A percentile compares a stretch with the other conserved stretches of the same genome.
Conservation (phyloP, 2,329 filamentous ascomycete species). For the Botrytis cinerea region DNA sequence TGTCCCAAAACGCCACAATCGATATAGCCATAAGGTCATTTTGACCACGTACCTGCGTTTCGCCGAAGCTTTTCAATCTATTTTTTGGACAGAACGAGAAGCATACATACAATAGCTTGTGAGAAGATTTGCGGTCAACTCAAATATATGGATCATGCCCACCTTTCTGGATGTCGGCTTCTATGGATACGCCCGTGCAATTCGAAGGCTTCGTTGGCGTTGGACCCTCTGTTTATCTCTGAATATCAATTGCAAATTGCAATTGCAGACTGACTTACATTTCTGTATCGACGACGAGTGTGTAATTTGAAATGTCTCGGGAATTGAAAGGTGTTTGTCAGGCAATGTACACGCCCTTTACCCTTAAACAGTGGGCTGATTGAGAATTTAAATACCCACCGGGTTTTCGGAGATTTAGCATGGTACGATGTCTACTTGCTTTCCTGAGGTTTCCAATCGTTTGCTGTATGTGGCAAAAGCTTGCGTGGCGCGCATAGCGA, state of each 20-base stretch:
- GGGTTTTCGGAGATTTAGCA: not conserved
- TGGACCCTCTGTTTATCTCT: not conserved
- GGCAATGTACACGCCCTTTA: not conserved
- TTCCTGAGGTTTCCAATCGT: not conserved
- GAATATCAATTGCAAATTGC: not conserved
- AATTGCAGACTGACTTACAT: not conserved
- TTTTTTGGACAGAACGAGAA: not conserved
- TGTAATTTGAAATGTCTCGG: not conserved
- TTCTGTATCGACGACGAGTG: not conserved
- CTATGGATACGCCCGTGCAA: not conserved
- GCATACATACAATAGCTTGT: not conserved
- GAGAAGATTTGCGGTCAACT: not conserved
- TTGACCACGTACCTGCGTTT: not conserved
- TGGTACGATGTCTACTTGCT: not conserved
- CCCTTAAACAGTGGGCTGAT: not conserved
- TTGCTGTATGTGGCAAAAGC: not conserved
- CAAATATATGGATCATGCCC: constrained; percentile 1
- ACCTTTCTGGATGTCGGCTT: not conserved
- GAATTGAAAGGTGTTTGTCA: not conserved
- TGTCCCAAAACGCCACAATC: not conserved
- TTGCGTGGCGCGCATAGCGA: not conserved
- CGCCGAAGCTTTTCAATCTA: not conserved
- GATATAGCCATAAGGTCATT: no score
- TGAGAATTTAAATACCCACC: not conserved
- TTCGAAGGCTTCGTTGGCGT: not conserved